Percentiles rank a stretch among this genome's conserved stretches.
Conservation (phyloP, 225 moss, liverwort and hornwort genomes). For the Lunularia cruciata region DNA sequence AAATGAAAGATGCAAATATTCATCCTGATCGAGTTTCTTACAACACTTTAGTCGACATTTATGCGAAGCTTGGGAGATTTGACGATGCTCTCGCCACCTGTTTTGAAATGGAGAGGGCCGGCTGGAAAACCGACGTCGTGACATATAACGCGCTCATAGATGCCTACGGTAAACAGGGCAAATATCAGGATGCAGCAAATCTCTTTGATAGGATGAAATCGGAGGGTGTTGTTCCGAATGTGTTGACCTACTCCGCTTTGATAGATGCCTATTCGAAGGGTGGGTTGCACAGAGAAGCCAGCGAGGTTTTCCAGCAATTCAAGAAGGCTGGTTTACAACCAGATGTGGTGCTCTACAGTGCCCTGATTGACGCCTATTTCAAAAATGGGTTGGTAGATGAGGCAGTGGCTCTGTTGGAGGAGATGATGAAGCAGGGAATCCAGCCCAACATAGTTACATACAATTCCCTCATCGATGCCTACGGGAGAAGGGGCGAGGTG, state of each 20-base stretch:
- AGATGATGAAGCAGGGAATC: slow-evolving; percentile 93
- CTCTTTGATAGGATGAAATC: slow-evolving; percentile 79
- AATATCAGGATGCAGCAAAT: slow-evolving; percentile 76
- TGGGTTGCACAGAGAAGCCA: slow-evolving; percentile 83
- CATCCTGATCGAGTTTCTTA: slow-evolving; percentile 90
- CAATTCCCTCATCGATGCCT: slow-evolving; percentile 94
- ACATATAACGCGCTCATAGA: slow-evolving; percentile 96
- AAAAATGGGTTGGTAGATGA: slow-evolving; percentile 90
- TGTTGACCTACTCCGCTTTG: slow-evolving; percentile 83
- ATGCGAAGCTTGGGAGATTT: slow-evolving; percentile 93
- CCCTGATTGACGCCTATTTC: slow-evolving; percentile 87
- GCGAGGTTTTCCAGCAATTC: slow-evolving; percentile 70
- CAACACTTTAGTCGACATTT: slow-evolving; percentile 94
- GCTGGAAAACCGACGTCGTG: slow-evolving; percentile 92
- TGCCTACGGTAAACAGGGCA: slow-evolving; percentile 91
- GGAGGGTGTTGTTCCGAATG: slow-evolving; percentile 84
- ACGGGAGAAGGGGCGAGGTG: slow-evolving; percentile 81
- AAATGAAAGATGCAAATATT: slow-evolving; percentile 94
- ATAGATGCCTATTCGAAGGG: slow-evolving; percentile 93
- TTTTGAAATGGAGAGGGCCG: slow-evolving; percentile 97
- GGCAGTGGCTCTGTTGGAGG: slow-evolving; percentile 76
- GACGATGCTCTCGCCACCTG: slow-evolving; percentile 88
- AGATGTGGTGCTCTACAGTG: slow-evolving; percentile 91
- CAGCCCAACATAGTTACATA: slow-evolving; percentile 97
- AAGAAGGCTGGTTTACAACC: slow-evolving; percentile 89